phyloP scores from a whole-genome alignment of 257 asterid species.

The Solanum clarkiae region DNA sequence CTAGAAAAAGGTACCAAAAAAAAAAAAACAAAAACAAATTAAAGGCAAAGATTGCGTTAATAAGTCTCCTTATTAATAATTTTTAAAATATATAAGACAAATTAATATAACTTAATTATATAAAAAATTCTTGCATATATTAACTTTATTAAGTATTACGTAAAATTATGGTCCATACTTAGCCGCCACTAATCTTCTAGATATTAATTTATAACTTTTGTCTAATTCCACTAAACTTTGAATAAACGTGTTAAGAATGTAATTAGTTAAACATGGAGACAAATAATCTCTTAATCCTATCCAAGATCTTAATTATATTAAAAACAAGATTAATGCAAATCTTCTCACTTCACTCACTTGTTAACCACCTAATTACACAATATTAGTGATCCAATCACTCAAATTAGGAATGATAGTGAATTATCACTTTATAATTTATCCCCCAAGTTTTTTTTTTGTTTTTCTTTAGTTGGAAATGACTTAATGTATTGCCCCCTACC shows the following conservation, averaged over 20 bases:
- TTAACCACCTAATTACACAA: not conserved
- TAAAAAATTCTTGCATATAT: no score
- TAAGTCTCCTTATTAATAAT: no score
- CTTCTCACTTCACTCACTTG: not conserved
- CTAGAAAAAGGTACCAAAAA: no score
- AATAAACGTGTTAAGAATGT: not conserved
- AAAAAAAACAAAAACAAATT: no score
- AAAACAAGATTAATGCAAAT: not conserved
- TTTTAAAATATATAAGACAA: no score
- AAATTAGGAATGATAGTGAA: not conserved
- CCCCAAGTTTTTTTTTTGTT: not conserved
- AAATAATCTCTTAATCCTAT: not conserved
- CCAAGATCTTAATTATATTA: not conserved
- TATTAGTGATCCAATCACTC: not conserved
- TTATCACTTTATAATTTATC: not conserved
- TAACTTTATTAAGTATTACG: not conserved
- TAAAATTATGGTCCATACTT: not conserved
- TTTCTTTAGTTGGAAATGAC: not conserved
- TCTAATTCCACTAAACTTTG: not conserved
- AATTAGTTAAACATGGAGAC: slow-evolving; percentile 13
- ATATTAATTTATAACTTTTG: not conserved
- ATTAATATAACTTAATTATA: no score
- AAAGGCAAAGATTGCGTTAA: no score
- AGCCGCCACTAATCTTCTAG: not conserved
- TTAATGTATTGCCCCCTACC: no score